Evolutionary conservation across 2,329 filamentous ascomycete genomes (phyloP), one percentile per base, ranked within the genome.

Genomic region (Cladophialophora exuberans): DNA sequence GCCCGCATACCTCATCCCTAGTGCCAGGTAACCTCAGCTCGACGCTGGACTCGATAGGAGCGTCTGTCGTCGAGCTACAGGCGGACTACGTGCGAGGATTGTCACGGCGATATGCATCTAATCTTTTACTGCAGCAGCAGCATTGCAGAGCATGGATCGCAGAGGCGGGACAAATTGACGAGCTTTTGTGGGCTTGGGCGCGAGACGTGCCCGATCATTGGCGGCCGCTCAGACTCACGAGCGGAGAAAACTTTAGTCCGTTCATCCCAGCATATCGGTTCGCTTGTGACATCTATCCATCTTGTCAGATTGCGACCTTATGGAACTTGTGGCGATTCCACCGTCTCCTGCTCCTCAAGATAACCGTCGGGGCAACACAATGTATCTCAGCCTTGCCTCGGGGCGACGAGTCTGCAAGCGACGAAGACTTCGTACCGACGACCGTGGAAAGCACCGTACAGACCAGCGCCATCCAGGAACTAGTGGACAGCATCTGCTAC

Each of bases 211-310:
- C 63, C 10, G 28, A 57, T 25, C 44, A 64, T 41, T 65, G 63
- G 63, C 41, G 42, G 23, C 60, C 63, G 25, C 30, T 45, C 11
- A 62, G 46, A 35, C 57, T 64, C 22, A 59, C 42, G 28, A 31
- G 43, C 26, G 43, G 25, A 31, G 28, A 45, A 46, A 57, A 65
- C 39, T 46, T 64, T 36, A 59, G 63, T 43, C 13, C 42, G 2
- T 64, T 55, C 2, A 65, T 65, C 13, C 50, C 60, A 11, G 58
- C 62, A 39, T 65, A 65, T 53, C 55, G 43, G 23, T 60, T 55
- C 26, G 18, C 53, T 46, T 62, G 57, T 33, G 64, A 65, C 22
- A 45, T 64, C 20, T 66, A 66, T 44, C 60, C 62, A 28, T 53
- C 62, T 26, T 64, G 54, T 54, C 56, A 60, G 25, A 62, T 66